Base-by-base conservation (phyloP, 495 filamentous ascomycete genomes). In the Aspergillus avenaceus region DNA sequence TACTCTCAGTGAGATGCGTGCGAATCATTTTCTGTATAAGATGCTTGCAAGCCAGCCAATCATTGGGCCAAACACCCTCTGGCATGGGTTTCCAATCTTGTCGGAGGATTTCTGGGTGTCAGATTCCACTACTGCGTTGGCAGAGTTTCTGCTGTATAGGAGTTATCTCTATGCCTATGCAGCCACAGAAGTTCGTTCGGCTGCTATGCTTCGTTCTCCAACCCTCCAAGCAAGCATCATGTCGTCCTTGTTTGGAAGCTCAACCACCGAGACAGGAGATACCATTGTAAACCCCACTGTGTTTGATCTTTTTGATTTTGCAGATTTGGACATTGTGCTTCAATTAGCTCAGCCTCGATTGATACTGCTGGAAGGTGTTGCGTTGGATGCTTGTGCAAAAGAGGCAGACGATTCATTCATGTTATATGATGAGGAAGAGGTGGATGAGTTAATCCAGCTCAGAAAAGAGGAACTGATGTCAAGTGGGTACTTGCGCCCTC, bases 221-320 rank as follows among this genome's bases (percentile, higher is more conserved):
- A 85, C 88, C 1, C 75, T 91, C 32, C 88, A 89, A 59, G 75
- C 85, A 37, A 76, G 82, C n/a, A 83, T 93, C 4, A 80, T 95
- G 31, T 84, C 88, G 14, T 84, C 87, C 0, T 71, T 97, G 27
- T 78, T 88, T 18, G 95, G 95, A 21, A 82, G 78, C 49, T 87
- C 90, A 5, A 73, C 74, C 5, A 49, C 80, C 22, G 80, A 86
- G 0, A 78, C 79, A 26, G 80, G 83, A 8, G 78, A 85, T 32
- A 71, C 78, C n/a, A 57, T 84, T 23, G 60, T 67, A 12, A 86
- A 87, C 47, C 78, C 84, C 4, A 87, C 84, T 5, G 78, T 97
- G 12, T 95, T 97, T 65, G 95, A 97, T 54, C 79, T 97, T 18
- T 90, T 96, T 49, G 95, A 97, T 67, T 96, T 97, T 49, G 75